Conservation (phyloP, 2,329 filamentous ascomycete species). For the Cladosporium sphaerospermum region DNA sequence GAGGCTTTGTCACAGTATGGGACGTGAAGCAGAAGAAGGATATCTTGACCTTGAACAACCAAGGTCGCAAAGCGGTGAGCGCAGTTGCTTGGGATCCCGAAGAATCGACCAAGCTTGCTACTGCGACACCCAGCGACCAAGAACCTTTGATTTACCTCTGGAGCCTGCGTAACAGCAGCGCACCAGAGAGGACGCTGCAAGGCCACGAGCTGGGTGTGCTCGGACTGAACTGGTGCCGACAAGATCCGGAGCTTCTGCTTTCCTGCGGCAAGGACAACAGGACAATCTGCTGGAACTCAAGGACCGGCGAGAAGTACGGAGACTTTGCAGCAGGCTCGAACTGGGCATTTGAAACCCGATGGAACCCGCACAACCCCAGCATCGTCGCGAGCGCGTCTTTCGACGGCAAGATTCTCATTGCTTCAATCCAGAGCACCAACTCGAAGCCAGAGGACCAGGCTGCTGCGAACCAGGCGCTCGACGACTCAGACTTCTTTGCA, state of each 20-base stretch:
- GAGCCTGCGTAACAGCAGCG: constrained; percentile 94
- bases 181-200: constrained; percentile 77
- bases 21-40: constrained; percentile 98
- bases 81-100: constrained; percentile 96
- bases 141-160: constrained; percentile 84
- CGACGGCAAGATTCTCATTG: constrained; percentile 89
- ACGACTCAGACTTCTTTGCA: constrained; percentile 94
- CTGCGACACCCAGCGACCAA: constrained; percentile 82
- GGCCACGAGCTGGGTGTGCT: constrained; percentile 94
- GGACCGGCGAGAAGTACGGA: constrained; percentile 78
- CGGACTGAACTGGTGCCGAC: constrained; percentile 89
- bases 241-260: constrained; percentile 81
- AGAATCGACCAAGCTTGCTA: constrained; percentile 85
- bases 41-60: constrained; percentile 85
- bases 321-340: constrained; percentile 98
- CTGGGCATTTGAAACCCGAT: constrained; percentile 94
- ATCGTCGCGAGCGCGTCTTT: constrained; percentile 93
- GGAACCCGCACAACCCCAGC: constrained; percentile 88
- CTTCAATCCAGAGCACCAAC: constrained; percentile 92
- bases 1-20: constrained; percentile 96
- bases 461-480: constrained; percentile 59
- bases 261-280: constrained; percentile 96
- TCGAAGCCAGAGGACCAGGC: constrained; percentile 59
- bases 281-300: constrained; percentile 92
- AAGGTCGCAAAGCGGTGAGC: constrained; percentile 85